phyloP scores from a whole-genome alignment of 1,284 basidiomycete genomes.

The Inonotus hispidus region DNA sequence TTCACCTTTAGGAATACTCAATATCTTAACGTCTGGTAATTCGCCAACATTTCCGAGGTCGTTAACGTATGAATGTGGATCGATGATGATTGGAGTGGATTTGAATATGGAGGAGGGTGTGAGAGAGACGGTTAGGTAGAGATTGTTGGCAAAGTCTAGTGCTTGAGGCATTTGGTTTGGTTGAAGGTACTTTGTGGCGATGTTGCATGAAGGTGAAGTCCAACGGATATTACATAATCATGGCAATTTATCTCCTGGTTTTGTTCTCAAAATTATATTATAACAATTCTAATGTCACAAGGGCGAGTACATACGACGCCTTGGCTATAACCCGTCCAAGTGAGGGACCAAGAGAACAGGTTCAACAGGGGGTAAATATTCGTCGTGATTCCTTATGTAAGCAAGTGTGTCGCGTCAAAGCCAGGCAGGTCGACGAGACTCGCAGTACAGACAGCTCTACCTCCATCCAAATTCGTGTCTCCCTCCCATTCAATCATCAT shows the following conservation, averaged over 20 bases:
- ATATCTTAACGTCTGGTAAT: conserved; percentile 28
- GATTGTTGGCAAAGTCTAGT: conserved; percentile 24
- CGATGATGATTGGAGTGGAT: conserved; percentile 22
- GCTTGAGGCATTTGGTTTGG: not conserved
- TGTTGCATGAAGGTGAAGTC: too few relatives aligned
- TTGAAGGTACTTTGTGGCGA: not conserved
- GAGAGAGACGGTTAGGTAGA: conserved; percentile 28
- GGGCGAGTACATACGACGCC: too few relatives aligned
- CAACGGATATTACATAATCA: too few relatives aligned
- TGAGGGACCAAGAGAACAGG: too few relatives aligned
- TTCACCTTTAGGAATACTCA: conserved; percentile 26
- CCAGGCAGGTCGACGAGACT: not conserved
- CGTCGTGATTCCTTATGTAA: not conserved
- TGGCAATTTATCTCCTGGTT: too few relatives aligned
- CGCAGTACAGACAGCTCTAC: too few relatives aligned
- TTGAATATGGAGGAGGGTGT: conserved; percentile 23
- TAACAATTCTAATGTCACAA: too few relatives aligned
- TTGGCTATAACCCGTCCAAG: not conserved
- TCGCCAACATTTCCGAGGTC: conserved; percentile 28
- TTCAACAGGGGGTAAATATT: too few relatives aligned
- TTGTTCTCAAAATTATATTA: too few relatives aligned
- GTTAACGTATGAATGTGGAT: conserved; percentile 23
- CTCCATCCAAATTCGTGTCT: not conserved
- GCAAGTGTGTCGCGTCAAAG: not conserved
- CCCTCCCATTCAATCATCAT: not conserved